Evolutionary conservation across 108 stramenopile species (phyloP), one percentile per base, ranked within the genome.

Genomic region (Nitzschia sp.): DNA sequence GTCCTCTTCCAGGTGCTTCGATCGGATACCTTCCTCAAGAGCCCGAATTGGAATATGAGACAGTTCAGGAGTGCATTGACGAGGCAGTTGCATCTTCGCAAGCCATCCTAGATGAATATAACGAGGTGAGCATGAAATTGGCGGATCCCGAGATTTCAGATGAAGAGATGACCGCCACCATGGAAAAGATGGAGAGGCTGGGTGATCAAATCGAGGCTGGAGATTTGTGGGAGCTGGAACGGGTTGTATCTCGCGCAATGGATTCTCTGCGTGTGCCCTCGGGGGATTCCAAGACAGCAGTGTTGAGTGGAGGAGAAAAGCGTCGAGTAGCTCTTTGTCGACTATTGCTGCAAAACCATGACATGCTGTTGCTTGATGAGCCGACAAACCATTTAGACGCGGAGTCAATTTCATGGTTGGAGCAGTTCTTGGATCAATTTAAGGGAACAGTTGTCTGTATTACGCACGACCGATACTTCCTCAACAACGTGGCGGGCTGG

Each of bases 371-470:
- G n/a, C 25, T 66, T 29, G 72, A 66, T 58, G 59, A 60, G 22
- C 59, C 59, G 21, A 80, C 84, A 0, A 85, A 81, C 61, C 78
- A 82, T 56, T 58, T 83, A 25, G 74, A 74, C 66, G 73, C 56
- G 27, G 48, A 55, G 45, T 48, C 45, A 1, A 91, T 96, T 60
- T 58, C 66, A 31, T 96, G 95, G 97, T 75, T 96, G 34, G 92
- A 97, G 73, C 78, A 86, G 45, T 98, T 91, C 71, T 77, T 97
- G 67, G 91, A 80, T 27, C 70, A 91, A 25, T 98, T 91, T 81
- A 77, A 81, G 55, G 98, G 98, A 52, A 98, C 96, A n/a, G 97
- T 98, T 9, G 95, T 98, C 28, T 92, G 92, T 59, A 92, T 97
- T 61, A 96, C 94, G 21, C 92, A 86, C 85, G 96, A 97, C 80